Evolutionary conservation across 2,329 filamentous ascomycete genomes (phyloP).

Genomic region (Thyridium curvatum): DNA sequence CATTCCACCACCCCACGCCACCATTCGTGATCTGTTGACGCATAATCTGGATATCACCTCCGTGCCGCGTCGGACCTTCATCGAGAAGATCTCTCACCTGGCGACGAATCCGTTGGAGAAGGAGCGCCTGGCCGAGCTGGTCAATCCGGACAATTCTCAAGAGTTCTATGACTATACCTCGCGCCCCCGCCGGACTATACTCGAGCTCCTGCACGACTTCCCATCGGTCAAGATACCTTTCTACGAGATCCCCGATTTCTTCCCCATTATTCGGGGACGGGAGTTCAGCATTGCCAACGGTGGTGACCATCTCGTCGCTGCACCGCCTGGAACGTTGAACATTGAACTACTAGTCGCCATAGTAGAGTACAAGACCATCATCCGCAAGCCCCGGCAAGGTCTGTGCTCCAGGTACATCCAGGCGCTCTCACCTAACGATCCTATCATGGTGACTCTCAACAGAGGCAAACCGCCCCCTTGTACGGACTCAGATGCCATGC

Average conservation of each 20-base stretch:
- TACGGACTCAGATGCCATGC: slow-evolving; percentile 27
- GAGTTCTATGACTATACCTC: slow-evolving; percentile 97
- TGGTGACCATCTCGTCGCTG: slow-evolving; percentile 31
- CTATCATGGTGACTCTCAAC: slow-evolving; percentile 54
- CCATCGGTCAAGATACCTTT: slow-evolving; percentile 75
- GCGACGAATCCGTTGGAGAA: slow-evolving; percentile 66
- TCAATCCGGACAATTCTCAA: slow-evolving; percentile 70
- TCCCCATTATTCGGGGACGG: slow-evolving; percentile 79
- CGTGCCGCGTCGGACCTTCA: slow-evolving; percentile 83
- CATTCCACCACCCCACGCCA: slow-evolving; percentile 30
- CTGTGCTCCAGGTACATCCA: slow-evolving; percentile 86
- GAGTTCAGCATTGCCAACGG: slow-evolving; percentile 91
- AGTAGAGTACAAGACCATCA: slow-evolving; percentile 85
- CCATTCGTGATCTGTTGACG: slow-evolving; percentile 69
- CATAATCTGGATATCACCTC: slow-evolving; percentile 85
- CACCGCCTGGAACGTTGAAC: slow-evolving; percentile 1
- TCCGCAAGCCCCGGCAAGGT: slow-evolving; percentile 76
- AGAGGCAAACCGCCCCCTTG: slow-evolving; percentile 39
- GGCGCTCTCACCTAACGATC: slow-evolving; percentile 50
- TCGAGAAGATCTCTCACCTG: slow-evolving; percentile 71
- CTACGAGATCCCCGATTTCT: slow-evolving; percentile 61
- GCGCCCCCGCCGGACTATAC: slow-evolving; percentile 78
- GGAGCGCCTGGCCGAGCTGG: slow-evolving; percentile 79
- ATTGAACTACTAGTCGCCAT: slow-evolving; percentile 78
- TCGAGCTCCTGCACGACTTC: slow-evolving; percentile 91